Base-by-base conservation (phyloP, 345 rosid species). In the Orychophragmus violaceus region DNA sequence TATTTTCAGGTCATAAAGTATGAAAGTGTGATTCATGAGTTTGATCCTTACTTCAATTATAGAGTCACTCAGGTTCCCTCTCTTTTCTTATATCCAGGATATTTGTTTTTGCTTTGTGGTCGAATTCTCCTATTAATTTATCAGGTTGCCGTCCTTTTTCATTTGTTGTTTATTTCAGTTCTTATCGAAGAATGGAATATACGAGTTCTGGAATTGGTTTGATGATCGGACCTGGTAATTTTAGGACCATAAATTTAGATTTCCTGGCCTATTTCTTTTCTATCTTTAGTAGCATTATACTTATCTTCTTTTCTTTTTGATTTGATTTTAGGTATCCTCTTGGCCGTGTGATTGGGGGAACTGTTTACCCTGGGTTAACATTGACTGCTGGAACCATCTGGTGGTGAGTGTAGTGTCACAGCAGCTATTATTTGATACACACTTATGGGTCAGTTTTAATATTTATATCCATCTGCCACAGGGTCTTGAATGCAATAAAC, bases 281-380 rank as follows among this genome's bases (percentile, higher is more conserved):
- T 29, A 48, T 68, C 51, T 18, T 53, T 10, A 32, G 3, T 30
- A 22, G 56, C 6, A 63, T 57, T 16, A 5, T 29, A 36, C 18
- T 44, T 58, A 6, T 18, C 73, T 21, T 27, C 6, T 44, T 50
- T 46, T 5, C 58, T 23, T 33, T 32, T 68, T 57, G 33, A 22
- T 46, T 22, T 41, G 37, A 46, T 60, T 28, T 33, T 46, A 91
- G 97, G 96, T 88, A 88, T 76, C 97, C 97, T 39, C 89, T 90
- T 51, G 96, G 96, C 24, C 89, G 89, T 77, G 99, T 94, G 75
- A 90, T 90, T 75, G 97, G 97, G 62, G 97, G 99, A 78, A 88
- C 99, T 74, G 99, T 94, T 79, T 94, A 88, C 80, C 99, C 99
- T 44, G 97, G 99, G 53, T 62, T 94, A 77, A 94, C 96, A 3